These are phyloP conservation scores for Aphanocladium album DNA, from an alignment of 2,329 filamentous ascomycete species.

Conservation along the genomic window DNA sequence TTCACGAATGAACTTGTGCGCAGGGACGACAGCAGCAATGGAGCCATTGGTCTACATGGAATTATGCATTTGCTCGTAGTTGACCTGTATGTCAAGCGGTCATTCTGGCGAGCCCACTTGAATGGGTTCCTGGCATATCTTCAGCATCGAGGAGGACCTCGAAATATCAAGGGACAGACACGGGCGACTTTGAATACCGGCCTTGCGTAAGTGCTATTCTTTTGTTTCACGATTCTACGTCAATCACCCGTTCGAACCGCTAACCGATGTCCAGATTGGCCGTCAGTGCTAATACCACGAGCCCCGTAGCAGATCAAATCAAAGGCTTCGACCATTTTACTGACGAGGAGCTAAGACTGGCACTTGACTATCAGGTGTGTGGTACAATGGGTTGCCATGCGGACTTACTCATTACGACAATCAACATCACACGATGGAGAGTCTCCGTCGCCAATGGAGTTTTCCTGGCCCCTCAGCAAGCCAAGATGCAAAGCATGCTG, in stretches of 20 bases:
- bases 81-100: not conserved
- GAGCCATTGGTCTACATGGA: not conserved
- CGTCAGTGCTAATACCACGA: not conserved
- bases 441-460: not conserved
- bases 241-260: not conserved
- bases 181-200: not conserved
- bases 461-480: not conserved
- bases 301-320: not conserved
- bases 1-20: not conserved
- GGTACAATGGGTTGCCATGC: not conserved
- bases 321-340: not conserved
- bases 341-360: not conserved
- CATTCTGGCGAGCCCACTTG: not conserved
- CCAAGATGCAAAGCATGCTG: not conserved
- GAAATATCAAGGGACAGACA: not conserved
- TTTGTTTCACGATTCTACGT: not conserved
- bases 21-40: not conserved
- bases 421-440: not conserved
- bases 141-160: not conserved
- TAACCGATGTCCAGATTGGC: not conserved
- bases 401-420: not conserved
- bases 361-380: not conserved
- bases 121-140: not conserved
- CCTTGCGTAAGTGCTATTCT: not conserved
- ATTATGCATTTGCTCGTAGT: not conserved